Evolutionary conservation across 169 alveolate genomes (phyloP), one percentile per base, ranked within the genome.

Genomic region (Plasmodium gaboni): DNA sequence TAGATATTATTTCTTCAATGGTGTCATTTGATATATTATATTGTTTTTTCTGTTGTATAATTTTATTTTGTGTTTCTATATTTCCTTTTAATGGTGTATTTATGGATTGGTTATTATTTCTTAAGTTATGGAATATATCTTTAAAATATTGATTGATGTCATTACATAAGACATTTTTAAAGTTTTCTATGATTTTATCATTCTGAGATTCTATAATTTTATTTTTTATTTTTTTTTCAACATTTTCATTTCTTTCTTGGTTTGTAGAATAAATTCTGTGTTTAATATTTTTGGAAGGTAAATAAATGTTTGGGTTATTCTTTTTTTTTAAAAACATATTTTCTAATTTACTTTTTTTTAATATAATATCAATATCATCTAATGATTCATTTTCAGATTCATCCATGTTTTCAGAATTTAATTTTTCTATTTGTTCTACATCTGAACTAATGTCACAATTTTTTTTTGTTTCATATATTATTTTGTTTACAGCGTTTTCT

Each of bases 341-440:
- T 69, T 80, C 59, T 17, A 19, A 46, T 65, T 80, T 68, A 9
- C 69, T 17, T 28, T 80, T 80, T 80, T 80, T 65, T 71, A 80
- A 57, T 55, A 80, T 67, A 42, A 80, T 80, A 42, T 80, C 90
- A 32, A 80, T 80, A 65, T 80, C 90, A 26, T 80, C 90, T 80
- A 80, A 26, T 38, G 9, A 32, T 7, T 80, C 73, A 13, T 69
- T 51, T 68, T 68, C 53, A 0, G 22, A 2, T 13, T 2, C 38
- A 55, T 80, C 65, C 1, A 28, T 10, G 15, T 55, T 60, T 63
- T 50, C 19, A 17, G 61, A 44, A 46, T 51, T 68, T 22, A 76
- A 24, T 80, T 80, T 68, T 61, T 80, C 90, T 8, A 80, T 63
- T 42, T 80, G 72, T 68, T 80, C 90, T 55, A 80, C 68, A 53